Evolutionary conservation across 179 eudicot species (phyloP).

Genomic region (Corrigiola litoralis): DNA sequence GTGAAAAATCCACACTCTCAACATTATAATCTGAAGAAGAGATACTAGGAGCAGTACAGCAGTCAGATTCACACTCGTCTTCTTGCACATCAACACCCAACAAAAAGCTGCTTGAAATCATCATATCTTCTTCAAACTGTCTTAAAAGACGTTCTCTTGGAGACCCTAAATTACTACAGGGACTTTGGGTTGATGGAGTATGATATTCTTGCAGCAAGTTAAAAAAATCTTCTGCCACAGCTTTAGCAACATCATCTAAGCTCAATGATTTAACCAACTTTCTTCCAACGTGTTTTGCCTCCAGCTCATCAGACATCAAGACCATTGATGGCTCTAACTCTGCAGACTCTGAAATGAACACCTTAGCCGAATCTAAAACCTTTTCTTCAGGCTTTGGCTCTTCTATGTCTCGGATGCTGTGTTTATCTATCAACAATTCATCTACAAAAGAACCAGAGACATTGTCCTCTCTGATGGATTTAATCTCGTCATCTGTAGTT

Average conservation of each 20-base stretch:
- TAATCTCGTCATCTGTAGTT: constrained; percentile 21
- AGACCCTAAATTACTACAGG: constrained; percentile 66
- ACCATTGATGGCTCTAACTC: constrained; percentile 38
- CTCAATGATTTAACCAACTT: constrained; percentile 48
- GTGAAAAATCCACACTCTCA: constrained; percentile 13
- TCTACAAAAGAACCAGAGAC: constrained; percentile 12
- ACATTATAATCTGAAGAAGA: constrained; percentile 16
- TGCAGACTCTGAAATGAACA: constrained; percentile 31
- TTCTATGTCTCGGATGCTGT: constrained; percentile 12
- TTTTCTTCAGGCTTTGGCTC: constrained; percentile 46
- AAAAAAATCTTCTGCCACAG: constrained; percentile 67
- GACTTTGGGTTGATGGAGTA: constrained; percentile 47
- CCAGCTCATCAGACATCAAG: constrained; percentile 21
- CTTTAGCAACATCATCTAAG: constrained; percentile 58
- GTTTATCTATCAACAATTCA: constrained; percentile 19
- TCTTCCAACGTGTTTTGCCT: constrained; percentile 24
- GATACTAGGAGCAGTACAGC: constrained; percentile 24
- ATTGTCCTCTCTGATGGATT: constrained; percentile 9
- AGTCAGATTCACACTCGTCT: constrained; percentile 28
- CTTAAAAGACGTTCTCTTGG: constrained; percentile 72
- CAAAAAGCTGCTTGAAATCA: constrained; percentile 56
- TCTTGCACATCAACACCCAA: constrained; percentile 38
- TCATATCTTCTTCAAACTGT: constrained; percentile 75
- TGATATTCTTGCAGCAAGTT: constrained; percentile 60
- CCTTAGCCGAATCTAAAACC: constrained; percentile 32